phyloP scores from a whole-genome alignment of 192 early-diverging fungal genomes.

The Rhizophagus sp. region DNA sequence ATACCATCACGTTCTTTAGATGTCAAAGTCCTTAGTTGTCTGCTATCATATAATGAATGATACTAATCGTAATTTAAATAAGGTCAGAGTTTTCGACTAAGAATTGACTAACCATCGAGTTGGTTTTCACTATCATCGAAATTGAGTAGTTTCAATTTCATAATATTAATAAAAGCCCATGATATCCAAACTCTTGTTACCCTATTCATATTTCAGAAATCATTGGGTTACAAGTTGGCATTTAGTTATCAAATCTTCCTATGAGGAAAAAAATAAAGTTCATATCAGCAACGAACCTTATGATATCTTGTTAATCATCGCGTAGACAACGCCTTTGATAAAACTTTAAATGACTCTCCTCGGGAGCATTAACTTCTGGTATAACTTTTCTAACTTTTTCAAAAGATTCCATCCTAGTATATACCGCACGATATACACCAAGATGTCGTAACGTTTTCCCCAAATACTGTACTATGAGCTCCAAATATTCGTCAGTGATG shows the following conservation, averaged over 20 bases:
- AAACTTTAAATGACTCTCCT: slow-evolving; percentile 5
- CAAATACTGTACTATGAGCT: slow-evolving; percentile 3
- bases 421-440: slow-evolving; percentile 15
- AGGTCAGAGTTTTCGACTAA: neutral
- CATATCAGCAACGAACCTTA: neutral
- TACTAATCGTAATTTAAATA: neutral
- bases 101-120: too few species aligned
- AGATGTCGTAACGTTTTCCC: slow-evolving; percentile 10
- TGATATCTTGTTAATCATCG: neutral
- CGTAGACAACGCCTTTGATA: slow-evolving; percentile 21
- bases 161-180: neutral
- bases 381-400: slow-evolving; percentile 18
- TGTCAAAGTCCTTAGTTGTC: neutral
- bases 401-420: slow-evolving; percentile 22
- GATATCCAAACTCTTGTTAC: neutral
- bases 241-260: neutral
- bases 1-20: neutral
- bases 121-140: neutral
- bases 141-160: neutral
- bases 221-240: neutral
- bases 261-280: neutral
- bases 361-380: slow-evolving; percentile 3
- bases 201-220: neutral
- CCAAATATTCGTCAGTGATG: slow-evolving; percentile 9
- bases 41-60: neutral